Conservation (phyloP, 75 land plant species). For the Sequoiadendron giganteum region DNA sequence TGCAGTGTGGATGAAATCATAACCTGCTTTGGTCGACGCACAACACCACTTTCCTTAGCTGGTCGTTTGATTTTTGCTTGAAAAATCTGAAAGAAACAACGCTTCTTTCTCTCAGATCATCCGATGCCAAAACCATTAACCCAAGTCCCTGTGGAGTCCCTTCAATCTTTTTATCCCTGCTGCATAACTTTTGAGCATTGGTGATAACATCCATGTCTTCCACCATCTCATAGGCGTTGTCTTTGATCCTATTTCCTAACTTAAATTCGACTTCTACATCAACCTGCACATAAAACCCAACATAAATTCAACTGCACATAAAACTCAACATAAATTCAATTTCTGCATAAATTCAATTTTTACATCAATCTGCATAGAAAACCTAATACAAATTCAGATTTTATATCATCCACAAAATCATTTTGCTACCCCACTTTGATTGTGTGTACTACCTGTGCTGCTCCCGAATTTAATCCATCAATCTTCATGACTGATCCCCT, state of each 20-base stretch:
- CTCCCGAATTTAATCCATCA: neutral
- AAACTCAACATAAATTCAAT: neutral
- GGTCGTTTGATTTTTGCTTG: neutral
- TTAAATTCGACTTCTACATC: neutral
- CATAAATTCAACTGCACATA: neutral
- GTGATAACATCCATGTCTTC: neutral
- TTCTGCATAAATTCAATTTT: neutral
- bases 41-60: neutral
- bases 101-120: conserved; percentile 1
- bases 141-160: neutral
- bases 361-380: neutral
- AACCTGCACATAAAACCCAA: neutral
- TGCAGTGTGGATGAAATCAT: neutral
- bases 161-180: neutral
- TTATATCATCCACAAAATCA: too few species aligned
- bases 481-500: neutral
- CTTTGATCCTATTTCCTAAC: neutral
- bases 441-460: conserved; percentile 5
- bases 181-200: conserved; percentile 3
- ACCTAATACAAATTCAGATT: neutral
- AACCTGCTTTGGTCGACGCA: conserved; percentile 13
- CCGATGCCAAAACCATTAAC: neutral
- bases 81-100: conserved; percentile 3
- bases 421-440: neutral
- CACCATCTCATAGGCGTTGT: neutral